Base-by-base conservation (phyloP, 495 filamentous ascomycete species). In the Penicillium angulare region DNA sequence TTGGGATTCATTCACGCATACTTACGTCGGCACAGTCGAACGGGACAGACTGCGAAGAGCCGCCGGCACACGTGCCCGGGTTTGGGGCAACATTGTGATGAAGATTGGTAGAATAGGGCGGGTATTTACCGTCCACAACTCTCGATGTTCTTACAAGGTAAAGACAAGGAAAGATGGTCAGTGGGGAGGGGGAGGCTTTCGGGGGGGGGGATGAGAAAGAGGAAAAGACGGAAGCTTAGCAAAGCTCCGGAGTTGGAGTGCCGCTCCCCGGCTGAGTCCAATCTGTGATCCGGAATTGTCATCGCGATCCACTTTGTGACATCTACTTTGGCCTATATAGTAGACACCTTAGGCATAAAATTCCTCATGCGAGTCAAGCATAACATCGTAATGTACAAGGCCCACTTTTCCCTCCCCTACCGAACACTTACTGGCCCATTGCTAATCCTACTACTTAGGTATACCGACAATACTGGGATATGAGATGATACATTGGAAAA, bases 21-120 rank as follows among this genome's bases (percentile, higher is more conserved):
- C 58, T 59, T 40, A 69, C 64, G 44, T 56, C 27, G 58, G 51
- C 44, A 42, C 50, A 47, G 50, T 51, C 36, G 64, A 49, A 31
- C 49, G 41, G 39, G 63, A 55, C 54, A 72, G 50, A 60, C 64
- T 66, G 56, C 70, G 72, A 45, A 75, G 61, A 64, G 69, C 66
- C 43, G 66, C 66, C 59, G 73, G 70, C 64, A 73, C 34, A 13
- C 73, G 73, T 33, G 68, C 71, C 59, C 71, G 59, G 26, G 66
- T 63, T 56, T 69, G 73, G 43, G 71, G 55, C 57, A 76, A 63
- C 73, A 76, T 76, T 57, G 51, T 64, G 52, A 55, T 10, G 18
- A 3, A 26, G 33, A 48, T 48, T 43, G 41, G 41, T 36, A 32
- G 32, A 48, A 17, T 29, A 21, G 18, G 27, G 33, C 33, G 27